These are phyloP conservation scores for Scutellaria barbata DNA, from an alignment of 257 asterid species.

Conservation along the genomic window DNA sequence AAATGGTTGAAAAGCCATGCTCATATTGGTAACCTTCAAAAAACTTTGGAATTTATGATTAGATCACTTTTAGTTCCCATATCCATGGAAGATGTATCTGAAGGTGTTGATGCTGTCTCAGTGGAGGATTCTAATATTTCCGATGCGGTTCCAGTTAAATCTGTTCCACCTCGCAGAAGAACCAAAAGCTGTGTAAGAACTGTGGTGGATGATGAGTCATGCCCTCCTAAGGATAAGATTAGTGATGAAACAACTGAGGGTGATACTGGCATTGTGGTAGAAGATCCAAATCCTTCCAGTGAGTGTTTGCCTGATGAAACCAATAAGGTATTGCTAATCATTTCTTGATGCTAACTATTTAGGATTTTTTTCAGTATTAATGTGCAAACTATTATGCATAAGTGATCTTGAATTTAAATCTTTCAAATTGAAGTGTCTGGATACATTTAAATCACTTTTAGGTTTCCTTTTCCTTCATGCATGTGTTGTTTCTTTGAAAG, in stretches of 20 bases:
- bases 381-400: background rate
- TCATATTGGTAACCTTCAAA: conserved; percentile 55
- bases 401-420: background rate
- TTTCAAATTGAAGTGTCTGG: background rate
- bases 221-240: conserved; percentile 44
- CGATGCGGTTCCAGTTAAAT: conserved; percentile 70
- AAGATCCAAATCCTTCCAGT: conserved; percentile 45
- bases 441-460: background rate
- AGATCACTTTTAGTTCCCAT: conserved; percentile 44
- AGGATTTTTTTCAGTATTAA: conserved; percentile 4
- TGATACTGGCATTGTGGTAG: conserved; percentile 47
- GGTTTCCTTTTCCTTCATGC: background rate
- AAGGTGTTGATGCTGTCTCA: conserved; percentile 50
- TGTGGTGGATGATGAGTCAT: conserved; percentile 51
- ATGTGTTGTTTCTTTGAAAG: background rate
- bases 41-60: conserved; percentile 57
- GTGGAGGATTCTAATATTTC: conserved; percentile 55
- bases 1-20: conserved; percentile 80
- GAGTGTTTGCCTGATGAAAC: conserved; percentile 43
- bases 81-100: conserved; percentile 51
- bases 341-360: conserved; percentile 14
- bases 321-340: conserved; percentile 53
- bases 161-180: conserved; percentile 80
- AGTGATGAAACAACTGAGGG: conserved; percentile 35
- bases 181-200: conserved; percentile 62